Evolutionary conservation across 2,329 filamentous ascomycete genomes (phyloP).

Genomic region (Cyanodermella asteris): DNA sequence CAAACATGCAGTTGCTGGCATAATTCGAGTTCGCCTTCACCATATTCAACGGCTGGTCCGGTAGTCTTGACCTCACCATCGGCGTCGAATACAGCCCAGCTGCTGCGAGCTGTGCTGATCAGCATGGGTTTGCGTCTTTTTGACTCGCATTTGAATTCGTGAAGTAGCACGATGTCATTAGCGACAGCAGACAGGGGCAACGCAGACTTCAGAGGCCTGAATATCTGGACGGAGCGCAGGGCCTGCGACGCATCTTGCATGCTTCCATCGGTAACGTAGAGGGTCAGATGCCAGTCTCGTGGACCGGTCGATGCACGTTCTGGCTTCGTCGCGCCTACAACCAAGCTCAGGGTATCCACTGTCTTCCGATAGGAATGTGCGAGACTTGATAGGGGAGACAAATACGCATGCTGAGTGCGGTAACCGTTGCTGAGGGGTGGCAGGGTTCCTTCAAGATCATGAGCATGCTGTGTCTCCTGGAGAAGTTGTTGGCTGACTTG

Average conservation of each 20-base stretch:
- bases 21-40: slow-evolving; percentile 9
- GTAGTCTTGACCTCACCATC: slow-evolving; percentile 3
- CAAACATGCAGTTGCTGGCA: slow-evolving; percentile 13
- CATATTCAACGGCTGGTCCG: slow-evolving; percentile 8
- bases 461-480: slow-evolving; percentile 1
- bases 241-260: slow-evolving; percentile 10
- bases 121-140: slow-evolving; percentile 19
- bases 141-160: slow-evolving; percentile 23
- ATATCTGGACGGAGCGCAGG: slow-evolving; percentile 18
- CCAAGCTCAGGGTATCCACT: slow-evolving; percentile 21
- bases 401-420: slow-evolving; percentile 21
- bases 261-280: slow-evolving; percentile 23
- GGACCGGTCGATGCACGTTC: slow-evolving; percentile 16
- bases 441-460: slow-evolving; percentile 3
- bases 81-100: slow-evolving; percentile 23
- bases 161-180: slow-evolving; percentile 22
- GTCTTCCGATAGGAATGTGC: slow-evolving; percentile 18
- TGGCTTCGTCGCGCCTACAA: slow-evolving; percentile 13
- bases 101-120: slow-evolving; percentile 19
- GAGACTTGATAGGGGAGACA: slow-evolving; percentile 20
- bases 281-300: slow-evolving; percentile 18
- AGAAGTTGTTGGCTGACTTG: slow-evolving; percentile 2
- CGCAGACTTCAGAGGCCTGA: slow-evolving; percentile 17
- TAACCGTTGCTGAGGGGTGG: slow-evolving; percentile 14
- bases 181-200: slow-evolving; percentile 15